Evolutionary conservation across 139 green algal species (phyloP), one percentile per base, ranked within the genome.

Genomic region (Nannochloris sp.): DNA sequence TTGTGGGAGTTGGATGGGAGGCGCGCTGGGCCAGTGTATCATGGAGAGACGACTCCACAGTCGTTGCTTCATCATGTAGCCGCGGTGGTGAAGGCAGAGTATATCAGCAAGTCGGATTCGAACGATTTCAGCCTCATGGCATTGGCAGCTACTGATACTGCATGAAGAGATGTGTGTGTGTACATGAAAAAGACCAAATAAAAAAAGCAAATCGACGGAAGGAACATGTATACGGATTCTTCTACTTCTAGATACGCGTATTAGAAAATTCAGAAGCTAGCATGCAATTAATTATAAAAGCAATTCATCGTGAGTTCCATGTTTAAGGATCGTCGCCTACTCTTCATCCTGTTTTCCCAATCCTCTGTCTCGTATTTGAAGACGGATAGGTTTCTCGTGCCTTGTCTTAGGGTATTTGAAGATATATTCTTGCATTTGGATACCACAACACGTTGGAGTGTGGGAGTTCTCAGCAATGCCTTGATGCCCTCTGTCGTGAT

Each of bases 1-100:
- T 68, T 96, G 29, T 89, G 75, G 40, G 86, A 96, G 79, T 78
- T 96, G 44, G 90, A 96, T 64, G 89, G 90, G 1, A 67, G 90
- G n/a, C 80, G 82, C 11, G 44, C 21, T 0, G 74, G 51, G 54
- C 44, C 90, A 21, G 80, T 96, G 43, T 74, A 80, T 60, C 85
- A 93, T 58, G 87, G 88, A 1, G 48, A 79, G 8, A 85, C 79
- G 24, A 34, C n/a, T 34, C 67, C 48, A 2, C 79, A 77, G 5
- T 75, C 53, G 1, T 69, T 97, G 44, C 73, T 97, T 69, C 10
- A 69, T 48, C 74, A 88, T 57, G 57, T 85, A 9, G 83, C 76
- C 1, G 4, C 16, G 3, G 81, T 92, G 14, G 73, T 88, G 19
- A 56, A 62, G 4, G 55, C 57, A 6, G 65, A 84, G 21, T 88